These are phyloP conservation scores for Melanomma pulvis-pyrius DNA, from an alignment of 495 filamentous ascomycete species.

Conservation along the genomic window DNA sequence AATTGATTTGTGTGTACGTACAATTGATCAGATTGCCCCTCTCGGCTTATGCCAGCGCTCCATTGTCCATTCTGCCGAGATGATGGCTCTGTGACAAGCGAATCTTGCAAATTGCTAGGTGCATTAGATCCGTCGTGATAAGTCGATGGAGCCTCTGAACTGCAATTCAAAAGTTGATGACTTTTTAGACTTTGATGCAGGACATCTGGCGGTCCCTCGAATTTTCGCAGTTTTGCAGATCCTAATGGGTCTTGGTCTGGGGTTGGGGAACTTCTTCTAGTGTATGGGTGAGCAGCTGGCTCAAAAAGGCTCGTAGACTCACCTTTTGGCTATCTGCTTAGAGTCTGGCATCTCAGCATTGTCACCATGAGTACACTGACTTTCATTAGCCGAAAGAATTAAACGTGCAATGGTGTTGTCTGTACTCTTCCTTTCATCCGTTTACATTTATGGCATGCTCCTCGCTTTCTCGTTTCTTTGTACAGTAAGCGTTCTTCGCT, in stretches of 20 bases:
- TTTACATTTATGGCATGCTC: constrained; percentile 13
- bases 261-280: not conserved
- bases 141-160: not conserved
- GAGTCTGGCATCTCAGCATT: not conserved
- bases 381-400: not conserved
- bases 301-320: not conserved
- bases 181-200: not conserved
- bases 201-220: not conserved
- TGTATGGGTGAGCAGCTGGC: not conserved
- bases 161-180: too few relatives aligned
- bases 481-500: not conserved
- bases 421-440: constrained; percentile 13
- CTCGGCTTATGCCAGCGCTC: not conserved
- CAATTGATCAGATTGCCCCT: not conserved
- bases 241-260: not conserved
- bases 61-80: not conserved
- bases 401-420: not conserved
- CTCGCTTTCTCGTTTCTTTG: constrained; percentile 1
- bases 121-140: not conserved
- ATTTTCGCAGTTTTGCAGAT: not conserved
- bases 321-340: not conserved
- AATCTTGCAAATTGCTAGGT: not conserved
- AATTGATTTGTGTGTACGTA: not conserved
- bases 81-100: not conserved
- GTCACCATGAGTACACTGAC: not conserved